Conservation (phyloP, 2,329 filamentous ascomycete genomes). For the Ophidiomyces ophidiicola region DNA sequence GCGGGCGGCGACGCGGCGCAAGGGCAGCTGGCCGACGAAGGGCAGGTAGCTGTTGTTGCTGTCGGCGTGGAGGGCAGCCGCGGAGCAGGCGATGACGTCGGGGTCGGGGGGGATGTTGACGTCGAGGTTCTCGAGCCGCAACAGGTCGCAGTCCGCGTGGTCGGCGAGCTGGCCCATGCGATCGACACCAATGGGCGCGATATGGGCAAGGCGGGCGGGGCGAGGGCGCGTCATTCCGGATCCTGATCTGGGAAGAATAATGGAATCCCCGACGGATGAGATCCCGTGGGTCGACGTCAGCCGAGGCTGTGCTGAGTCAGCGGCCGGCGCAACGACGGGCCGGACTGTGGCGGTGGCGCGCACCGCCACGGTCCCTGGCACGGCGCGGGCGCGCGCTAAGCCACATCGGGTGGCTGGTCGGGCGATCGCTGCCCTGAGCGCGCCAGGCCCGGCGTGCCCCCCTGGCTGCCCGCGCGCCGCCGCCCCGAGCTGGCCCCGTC, state of each 20-base stretch:
- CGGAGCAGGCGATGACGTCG: slow-evolving; percentile 6
- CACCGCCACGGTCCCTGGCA: no score
- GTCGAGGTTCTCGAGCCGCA: slow-evolving; percentile 9
- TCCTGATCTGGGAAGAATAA: not conserved
- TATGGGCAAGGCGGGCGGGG: slow-evolving; percentile 6
- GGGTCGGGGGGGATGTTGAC: slow-evolving; percentile 7
- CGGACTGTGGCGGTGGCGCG: no score
- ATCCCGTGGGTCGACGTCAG: no score
- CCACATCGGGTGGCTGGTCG: no score
- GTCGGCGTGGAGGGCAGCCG: not conserved
- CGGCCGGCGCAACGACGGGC: no score
- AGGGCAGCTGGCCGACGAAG: slow-evolving; percentile 5
- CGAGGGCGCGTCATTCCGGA: not conserved
- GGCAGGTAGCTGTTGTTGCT: slow-evolving; percentile 9
- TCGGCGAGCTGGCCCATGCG: slow-evolving; percentile 9
- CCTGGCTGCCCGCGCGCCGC: no score
- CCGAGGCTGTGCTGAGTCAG: no score
- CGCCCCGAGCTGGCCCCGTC: no score
- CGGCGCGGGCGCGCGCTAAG: no score
- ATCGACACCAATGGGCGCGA: slow-evolving; percentile 8
- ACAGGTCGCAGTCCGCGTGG: not conserved
- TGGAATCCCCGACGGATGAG: no score
- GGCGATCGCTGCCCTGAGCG: no score
- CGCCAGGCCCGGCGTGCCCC: no score
- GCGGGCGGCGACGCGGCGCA: slow-evolving; percentile 4